Percentiles rank a stretch among this genome's conserved stretches.
phyloP scores from a whole-genome alignment of 1,284 basidiomycete genomes.

The Leccinum angustisporum region DNA sequence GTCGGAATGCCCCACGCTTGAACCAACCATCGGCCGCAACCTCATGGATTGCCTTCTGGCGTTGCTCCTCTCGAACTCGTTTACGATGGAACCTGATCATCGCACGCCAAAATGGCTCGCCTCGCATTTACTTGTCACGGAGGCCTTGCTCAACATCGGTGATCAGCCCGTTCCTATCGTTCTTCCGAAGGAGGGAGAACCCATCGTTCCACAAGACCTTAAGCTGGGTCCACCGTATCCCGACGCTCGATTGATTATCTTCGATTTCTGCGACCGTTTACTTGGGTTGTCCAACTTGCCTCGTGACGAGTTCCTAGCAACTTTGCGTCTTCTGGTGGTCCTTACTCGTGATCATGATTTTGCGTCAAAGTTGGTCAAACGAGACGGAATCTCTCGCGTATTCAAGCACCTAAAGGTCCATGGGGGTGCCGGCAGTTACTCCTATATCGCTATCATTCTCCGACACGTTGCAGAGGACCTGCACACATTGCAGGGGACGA shows the following conservation, averaged over 20 bases:
- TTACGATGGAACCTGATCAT: conserved; percentile 50
- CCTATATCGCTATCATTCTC: conserved; percentile 84
- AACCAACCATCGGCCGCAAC: conserved; percentile 47
- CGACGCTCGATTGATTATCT: conserved; percentile 65
- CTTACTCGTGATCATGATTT: conserved; percentile 70
- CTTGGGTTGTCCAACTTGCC: conserved; percentile 62
- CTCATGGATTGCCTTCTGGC: conserved; percentile 68
- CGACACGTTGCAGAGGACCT: conserved; percentile 89
- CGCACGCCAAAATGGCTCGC: conserved; percentile 81
- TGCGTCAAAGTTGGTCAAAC: conserved; percentile 62
- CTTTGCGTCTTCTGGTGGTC: conserved; percentile 77
- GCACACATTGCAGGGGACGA: conserved; percentile 64
- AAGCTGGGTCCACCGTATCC: conserved; percentile 60
- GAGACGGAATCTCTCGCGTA: conserved; percentile 62
- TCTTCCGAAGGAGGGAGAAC: conserved; percentile 68
- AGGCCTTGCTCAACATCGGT: conserved; percentile 75
- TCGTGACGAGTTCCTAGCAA: conserved; percentile 78
- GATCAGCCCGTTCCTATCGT: conserved; percentile 67
- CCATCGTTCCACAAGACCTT: conserved; percentile 49
- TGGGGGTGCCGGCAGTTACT: conserved; percentile 69
- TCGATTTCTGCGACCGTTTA: conserved; percentile 72
- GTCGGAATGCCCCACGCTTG: conserved; percentile 66
- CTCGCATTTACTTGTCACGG: conserved; percentile 76
- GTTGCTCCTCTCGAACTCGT: conserved; percentile 59
- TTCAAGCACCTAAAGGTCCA: conserved; percentile 65